Evolutionary conservation across 2,329 filamentous ascomycete species (phyloP).

Genomic region (Ophiostoma perfectum): DNA sequence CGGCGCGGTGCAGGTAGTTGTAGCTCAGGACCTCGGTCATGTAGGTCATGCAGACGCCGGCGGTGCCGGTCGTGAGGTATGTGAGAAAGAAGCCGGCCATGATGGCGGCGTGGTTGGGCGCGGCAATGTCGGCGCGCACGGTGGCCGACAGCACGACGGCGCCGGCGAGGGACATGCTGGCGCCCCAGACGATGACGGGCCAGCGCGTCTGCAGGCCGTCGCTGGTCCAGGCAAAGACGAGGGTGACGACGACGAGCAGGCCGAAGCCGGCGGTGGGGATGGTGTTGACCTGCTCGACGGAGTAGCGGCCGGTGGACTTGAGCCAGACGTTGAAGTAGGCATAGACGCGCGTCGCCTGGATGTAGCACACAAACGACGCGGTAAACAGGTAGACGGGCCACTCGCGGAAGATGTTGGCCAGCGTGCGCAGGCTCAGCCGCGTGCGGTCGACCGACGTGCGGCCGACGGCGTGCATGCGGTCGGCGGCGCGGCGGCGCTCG

Average conservation of each 20-base stretch:
- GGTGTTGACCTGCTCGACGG: conserved; percentile 43
- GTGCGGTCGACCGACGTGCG: no score
- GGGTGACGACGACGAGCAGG: conserved; percentile 38
- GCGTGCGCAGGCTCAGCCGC: no score
- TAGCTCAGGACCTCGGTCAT: conserved; percentile 24
- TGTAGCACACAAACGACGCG: conserved; percentile 21
- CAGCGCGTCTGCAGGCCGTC: conserved; percentile 45
- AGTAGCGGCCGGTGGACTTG: conserved; percentile 35
- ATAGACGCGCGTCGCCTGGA: conserved; percentile 24
- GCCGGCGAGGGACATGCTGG: conserved; percentile 17
- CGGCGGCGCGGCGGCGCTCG: conserved; percentile 19
- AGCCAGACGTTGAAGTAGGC: conserved; percentile 26
- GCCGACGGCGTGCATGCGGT: conserved; percentile 14
- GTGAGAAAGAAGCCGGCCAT: conserved; percentile 23
- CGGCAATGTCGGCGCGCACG: not conserved
- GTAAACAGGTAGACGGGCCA: conserved; percentile 26
- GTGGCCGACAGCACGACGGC: not conserved
- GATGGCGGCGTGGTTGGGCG: conserved; percentile 18
- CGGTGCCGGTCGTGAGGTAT: conserved; percentile 21
- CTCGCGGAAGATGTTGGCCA: not conserved
- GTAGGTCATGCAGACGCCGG: conserved; percentile 22
- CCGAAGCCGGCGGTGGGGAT: conserved; percentile 36
- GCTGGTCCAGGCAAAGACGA: conserved; percentile 48
- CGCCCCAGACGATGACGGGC: conserved; percentile 41
- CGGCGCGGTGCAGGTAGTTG: conserved; percentile 22